A percentile compares a stretch with the other conserved stretches of the same genome.
Evolutionary conservation across 306 rosid species (phyloP).

Genomic region (Glycine soja): DNA sequence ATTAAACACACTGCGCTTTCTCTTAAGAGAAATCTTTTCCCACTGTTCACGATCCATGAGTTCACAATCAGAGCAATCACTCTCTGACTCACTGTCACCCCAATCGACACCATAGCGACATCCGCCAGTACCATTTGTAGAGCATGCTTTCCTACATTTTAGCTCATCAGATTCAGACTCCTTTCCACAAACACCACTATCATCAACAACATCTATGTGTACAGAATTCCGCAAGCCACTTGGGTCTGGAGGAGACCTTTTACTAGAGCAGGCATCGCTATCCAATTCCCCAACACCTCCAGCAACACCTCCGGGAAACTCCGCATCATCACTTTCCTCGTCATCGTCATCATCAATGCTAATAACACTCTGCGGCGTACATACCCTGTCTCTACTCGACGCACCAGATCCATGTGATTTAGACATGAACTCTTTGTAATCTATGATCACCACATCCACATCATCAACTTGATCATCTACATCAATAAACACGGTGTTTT

Average conservation of each 20-base stretch:
- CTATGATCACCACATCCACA: constrained; percentile 65
- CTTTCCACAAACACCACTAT: constrained; percentile 50
- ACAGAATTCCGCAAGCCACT: constrained; percentile 38
- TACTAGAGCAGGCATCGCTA: constrained; percentile 83
- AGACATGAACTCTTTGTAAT: constrained; percentile 50
- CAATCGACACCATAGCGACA: constrained; percentile 61
- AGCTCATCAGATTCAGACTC: constrained; percentile 50
- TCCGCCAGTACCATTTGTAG: constrained; percentile 51
- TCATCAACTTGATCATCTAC: constrained; percentile 55
- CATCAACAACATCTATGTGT: constrained; percentile 52
- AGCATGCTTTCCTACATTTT: constrained; percentile 52
- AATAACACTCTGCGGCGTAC: constrained; percentile 56
- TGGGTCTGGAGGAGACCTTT: constrained; percentile 52
- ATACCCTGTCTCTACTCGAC: constrained; percentile 49
- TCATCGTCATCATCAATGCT: constrained; percentile 68
- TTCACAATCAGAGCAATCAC: constrained; percentile 88
- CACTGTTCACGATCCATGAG: constrained; percentile 75
- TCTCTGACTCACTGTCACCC: constrained; percentile 57
- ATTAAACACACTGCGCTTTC: constrained; percentile 55
- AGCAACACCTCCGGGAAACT: constrained; percentile 42
- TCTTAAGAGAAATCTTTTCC: constrained; percentile 71
- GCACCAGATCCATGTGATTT: constrained; percentile 49
- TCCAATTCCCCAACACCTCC: constrained; percentile 72
- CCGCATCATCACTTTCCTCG: constrained; percentile 58
- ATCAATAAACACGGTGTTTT: constrained; percentile 58